These are phyloP conservation scores for Trifolium pratense DNA, from an alignment of 306 rosid genomes.

Conservation along the genomic window DNA sequence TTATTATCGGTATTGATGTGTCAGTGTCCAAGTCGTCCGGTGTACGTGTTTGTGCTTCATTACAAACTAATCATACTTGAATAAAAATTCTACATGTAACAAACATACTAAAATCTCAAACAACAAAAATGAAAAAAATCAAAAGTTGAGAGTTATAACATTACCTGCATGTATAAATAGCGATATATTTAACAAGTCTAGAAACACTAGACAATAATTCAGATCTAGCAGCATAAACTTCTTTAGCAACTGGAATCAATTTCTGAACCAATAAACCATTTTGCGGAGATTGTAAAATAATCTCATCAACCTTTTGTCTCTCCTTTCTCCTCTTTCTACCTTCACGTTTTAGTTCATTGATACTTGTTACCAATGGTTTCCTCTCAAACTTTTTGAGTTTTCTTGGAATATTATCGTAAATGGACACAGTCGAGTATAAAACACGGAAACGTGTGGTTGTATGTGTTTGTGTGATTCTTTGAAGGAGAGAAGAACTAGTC, in stretches of 20 bases:
- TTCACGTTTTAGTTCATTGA: constrained; percentile 65
- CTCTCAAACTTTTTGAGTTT: constrained; percentile 61
- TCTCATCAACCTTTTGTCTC: constrained; percentile 57
- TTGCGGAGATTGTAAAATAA: constrained; percentile 56
- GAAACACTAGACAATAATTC: constrained; percentile 58
- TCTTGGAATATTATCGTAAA: constrained; percentile 42
- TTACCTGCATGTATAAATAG: constrained; percentile 65
- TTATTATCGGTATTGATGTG: too few species aligned
- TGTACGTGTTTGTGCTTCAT: not conserved
- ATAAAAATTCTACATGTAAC: not conserved
- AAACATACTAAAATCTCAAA: constrained; percentile 29
- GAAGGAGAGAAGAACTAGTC: constrained; percentile 16
- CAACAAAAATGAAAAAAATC: constrained; percentile 6
- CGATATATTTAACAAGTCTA: constrained; percentile 47
- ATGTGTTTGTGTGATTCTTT: constrained; percentile 24
- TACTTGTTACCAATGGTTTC: constrained; percentile 58
- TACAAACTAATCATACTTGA: not conserved
- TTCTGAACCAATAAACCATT: constrained; percentile 64
- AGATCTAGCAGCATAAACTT: constrained; percentile 62
- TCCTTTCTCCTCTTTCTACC: constrained; percentile 61
- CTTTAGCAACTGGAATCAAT: constrained; percentile 61
- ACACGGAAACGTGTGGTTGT: constrained; percentile 21
- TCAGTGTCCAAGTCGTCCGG: too few species aligned
- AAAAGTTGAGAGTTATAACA: not conserved
- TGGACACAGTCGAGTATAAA: constrained; percentile 44